Conservation (phyloP, 78 protist species). For the Guillardia theta region DNA sequence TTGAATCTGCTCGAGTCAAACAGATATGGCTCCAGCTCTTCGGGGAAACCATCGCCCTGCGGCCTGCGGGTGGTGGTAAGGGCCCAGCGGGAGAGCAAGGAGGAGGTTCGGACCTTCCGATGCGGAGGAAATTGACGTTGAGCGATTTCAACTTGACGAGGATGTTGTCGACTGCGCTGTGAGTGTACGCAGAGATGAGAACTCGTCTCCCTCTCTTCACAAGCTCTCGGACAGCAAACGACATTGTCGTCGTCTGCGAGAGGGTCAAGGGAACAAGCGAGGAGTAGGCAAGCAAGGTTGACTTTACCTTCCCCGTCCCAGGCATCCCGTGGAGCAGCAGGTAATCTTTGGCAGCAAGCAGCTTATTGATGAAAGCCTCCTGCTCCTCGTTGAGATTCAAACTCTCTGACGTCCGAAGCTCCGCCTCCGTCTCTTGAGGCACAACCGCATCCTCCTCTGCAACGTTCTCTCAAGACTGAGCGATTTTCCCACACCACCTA, state of each 20-base stretch:
- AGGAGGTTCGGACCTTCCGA: background rate
- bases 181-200: constrained; percentile 73
- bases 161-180: constrained; percentile 75
- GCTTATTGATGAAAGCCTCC: background rate
- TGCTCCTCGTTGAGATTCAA: background rate
- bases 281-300: too few relatives aligned
- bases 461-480: too few relatives aligned
- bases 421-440: background rate
- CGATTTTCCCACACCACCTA: too few relatives aligned
- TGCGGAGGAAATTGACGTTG: background rate
- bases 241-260: constrained; percentile 73
- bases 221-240: constrained; percentile 37
- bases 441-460: background rate
- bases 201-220: constrained; percentile 53
- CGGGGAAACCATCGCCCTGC: too few relatives aligned
- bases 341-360: constrained; percentile 64
- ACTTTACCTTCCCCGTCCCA: constrained; percentile 88
- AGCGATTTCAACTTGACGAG: constrained; percentile 50
- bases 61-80: too few relatives aligned
- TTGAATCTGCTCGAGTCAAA: too few relatives aligned
- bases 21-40: too few relatives aligned
- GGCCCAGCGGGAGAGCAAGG: too few relatives aligned
- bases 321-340: constrained; percentile 82
- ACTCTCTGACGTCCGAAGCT: too few relatives aligned
- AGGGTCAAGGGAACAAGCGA: too few relatives aligned